Evolutionary conservation across 2,329 filamentous ascomycete species (phyloP), one percentile per base, ranked within the genome.

Genomic region (Orbilia oligospora): DNA sequence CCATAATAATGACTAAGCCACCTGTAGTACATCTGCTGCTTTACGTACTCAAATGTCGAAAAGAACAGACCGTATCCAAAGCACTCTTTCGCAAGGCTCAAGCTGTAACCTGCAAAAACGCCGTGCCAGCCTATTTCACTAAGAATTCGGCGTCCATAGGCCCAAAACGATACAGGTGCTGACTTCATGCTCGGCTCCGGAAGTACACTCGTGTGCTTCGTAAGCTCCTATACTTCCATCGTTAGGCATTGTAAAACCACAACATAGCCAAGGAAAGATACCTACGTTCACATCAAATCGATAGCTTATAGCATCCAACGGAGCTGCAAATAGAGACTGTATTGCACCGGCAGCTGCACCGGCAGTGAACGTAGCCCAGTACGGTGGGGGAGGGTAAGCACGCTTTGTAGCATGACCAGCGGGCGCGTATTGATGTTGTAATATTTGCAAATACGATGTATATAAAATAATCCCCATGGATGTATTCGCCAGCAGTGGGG

Each of bases 381-480:
- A 88, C 0, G 88, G 86, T 0, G 92, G 91, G 1, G 92, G 91
- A 0, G 92, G 92, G 81, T 92, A 93, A 3, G 91, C 89, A 5
- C 91, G 87, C 82, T 90, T 91, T 24, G 87, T 84, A 24, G 86
- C 85, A 71, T 86, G 84, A 0, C 86, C 86, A 75, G 90, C 91
- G 44, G 91, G 90, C 78, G 90, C 88, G 81, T 94, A 91, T 1
- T 93, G 86, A 0, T 83, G 84, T 16, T 88, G 90, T 1, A 94
- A 87, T 46, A 90, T 89, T 79, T 92, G 90, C 18, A 94, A 87
- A 82, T 94, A 94, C 81, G 88, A 89, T 0, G 91, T 93, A 84
- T 94, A 94, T 16, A 94, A 85, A 2, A 94, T 88, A 0, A 91
- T 91, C 1, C 91, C 91, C 63, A 94, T 91, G 44, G 88, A 89